Evolutionary conservation across 495 filamentous ascomycete genomes (phyloP).

Genomic region (Oidiodendron maius): DNA sequence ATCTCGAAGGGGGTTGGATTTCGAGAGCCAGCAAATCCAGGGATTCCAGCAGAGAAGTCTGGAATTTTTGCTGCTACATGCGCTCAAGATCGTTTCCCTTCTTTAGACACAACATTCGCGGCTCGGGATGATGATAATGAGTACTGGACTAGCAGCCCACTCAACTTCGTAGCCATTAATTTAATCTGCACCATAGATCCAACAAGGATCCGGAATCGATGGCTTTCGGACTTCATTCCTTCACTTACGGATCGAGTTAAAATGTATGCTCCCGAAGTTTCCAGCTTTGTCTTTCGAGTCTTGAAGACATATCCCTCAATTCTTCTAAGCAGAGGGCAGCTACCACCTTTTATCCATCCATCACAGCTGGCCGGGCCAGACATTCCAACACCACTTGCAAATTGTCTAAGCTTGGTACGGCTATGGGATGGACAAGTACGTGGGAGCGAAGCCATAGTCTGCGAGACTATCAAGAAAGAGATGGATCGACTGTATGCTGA

Average conservation of each 20-base stretch:
- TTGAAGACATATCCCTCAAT: slow-evolving; percentile 36
- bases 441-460: slow-evolving; percentile 30
- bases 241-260: slow-evolving; percentile 29
- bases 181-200: slow-evolving; percentile 38
- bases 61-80: too few species aligned
- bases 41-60: too few species aligned
- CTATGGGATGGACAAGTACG: slow-evolving; percentile 34
- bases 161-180: slow-evolving; percentile 21
- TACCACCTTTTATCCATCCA: slow-evolving; percentile 37
- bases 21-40: too few species aligned
- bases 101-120: too few species aligned
- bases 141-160: not conserved
- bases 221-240: slow-evolving; percentile 38
- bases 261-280: slow-evolving; percentile 10
- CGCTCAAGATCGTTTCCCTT: too few species aligned
- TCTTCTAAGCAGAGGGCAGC: slow-evolving; percentile 30
- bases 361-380: slow-evolving; percentile 23
- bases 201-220: slow-evolving; percentile 37
- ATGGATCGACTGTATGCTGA: slow-evolving; percentile 28
- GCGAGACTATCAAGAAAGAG: slow-evolving; percentile 31
- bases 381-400: slow-evolving; percentile 29
- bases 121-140: not conserved
- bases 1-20: too few species aligned
- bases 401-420: slow-evolving; percentile 37
- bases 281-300: slow-evolving; percentile 32